Evolutionary conservation across 257 asterid genomes (phyloP).

Genomic region (Ilex aquifolium): DNA sequence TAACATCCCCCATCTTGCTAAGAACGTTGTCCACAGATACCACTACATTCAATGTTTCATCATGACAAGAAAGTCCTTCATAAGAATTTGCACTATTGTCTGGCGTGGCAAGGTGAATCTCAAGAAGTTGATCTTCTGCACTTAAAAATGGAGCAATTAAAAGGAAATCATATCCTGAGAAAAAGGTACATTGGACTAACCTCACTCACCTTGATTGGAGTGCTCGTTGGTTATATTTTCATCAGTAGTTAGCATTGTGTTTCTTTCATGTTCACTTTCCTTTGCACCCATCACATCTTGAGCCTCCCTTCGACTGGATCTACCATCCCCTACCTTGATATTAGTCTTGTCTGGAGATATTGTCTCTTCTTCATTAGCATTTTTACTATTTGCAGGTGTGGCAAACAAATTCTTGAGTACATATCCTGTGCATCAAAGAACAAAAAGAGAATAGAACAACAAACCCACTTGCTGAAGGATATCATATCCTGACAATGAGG

Average conservation of each 20-base stretch:
- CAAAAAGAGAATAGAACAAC: conserved; percentile 8
- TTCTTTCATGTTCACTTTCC: conserved; percentile 11
- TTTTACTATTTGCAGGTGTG: conserved; percentile 14
- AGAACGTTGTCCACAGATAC: conserved; percentile 6
- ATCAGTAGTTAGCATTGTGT: neutral
- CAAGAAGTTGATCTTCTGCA: conserved; percentile 34
- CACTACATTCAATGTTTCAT: neutral
- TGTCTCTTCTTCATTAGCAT: conserved; percentile 10
- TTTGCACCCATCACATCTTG: conserved; percentile 19
- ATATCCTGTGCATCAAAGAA: conserved; percentile 7
- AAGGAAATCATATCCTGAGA: neutral
- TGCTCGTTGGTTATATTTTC: no score
- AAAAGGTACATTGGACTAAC: conserved; percentile 19
- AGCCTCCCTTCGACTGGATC: conserved; percentile 10
- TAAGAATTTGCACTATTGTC: conserved; percentile 9
- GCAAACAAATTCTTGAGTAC: conserved; percentile 7
- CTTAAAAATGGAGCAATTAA: neutral
- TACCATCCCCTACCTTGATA: neutral
- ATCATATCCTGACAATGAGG: neutral
- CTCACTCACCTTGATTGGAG: conserved; percentile 1
- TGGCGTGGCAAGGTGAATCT: conserved; percentile 22
- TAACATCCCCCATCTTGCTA: conserved; percentile 1
- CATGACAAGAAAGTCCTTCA: neutral
- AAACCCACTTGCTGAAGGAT: neutral
- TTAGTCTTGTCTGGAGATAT: neutral